Percentiles rank a stretch among this genome's conserved stretches.
phyloP scores from a whole-genome alignment of 192 early-diverging fungal genomes.

The Rhizophagus sp. region DNA sequence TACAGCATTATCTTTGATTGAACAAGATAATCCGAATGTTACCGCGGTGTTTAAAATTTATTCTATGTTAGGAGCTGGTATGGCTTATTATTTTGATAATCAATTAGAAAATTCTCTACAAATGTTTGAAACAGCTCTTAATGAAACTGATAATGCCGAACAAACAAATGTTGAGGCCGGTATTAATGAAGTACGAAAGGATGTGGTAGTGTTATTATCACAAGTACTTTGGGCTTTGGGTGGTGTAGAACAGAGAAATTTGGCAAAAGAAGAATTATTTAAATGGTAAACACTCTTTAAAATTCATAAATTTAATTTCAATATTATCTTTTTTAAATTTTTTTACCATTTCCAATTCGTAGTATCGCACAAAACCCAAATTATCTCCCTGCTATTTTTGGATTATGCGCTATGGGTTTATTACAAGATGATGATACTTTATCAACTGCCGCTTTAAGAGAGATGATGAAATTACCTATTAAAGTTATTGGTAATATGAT shows the following conservation, averaged over 20 bases:
- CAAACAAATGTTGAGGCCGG: slow-evolving; percentile 32
- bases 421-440: slow-evolving; percentile 61
- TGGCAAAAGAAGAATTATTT: slow-evolving; percentile 82
- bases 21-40: slow-evolving; percentile 23
- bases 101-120: slow-evolving; percentile 66
- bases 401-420: slow-evolving; percentile 69
- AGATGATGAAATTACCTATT: slow-evolving; percentile 64
- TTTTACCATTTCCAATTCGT: neutral
- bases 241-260: slow-evolving; percentile 67
- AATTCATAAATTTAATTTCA: neutral
- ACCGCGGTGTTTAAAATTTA: slow-evolving; percentile 35
- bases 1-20: slow-evolving; percentile 36
- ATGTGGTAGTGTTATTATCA: slow-evolving; percentile 72
- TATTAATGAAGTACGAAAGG: slow-evolving; percentile 54
- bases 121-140: slow-evolving; percentile 74
- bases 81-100: slow-evolving; percentile 75
- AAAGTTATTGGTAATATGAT: slow-evolving; percentile 37
- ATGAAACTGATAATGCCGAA: slow-evolving; percentile 42
- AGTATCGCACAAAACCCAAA: slow-evolving; percentile 57
- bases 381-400: slow-evolving; percentile 65
- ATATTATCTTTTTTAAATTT: neutral
- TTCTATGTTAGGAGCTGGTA: slow-evolving; percentile 62
- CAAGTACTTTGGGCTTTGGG: slow-evolving; percentile 92
- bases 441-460: slow-evolving; percentile 62
- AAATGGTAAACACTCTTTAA: slow-evolving; percentile 46